Evolutionary conservation across 2,329 filamentous ascomycete species (phyloP).

Genomic region (Diaporthe sp.): DNA sequence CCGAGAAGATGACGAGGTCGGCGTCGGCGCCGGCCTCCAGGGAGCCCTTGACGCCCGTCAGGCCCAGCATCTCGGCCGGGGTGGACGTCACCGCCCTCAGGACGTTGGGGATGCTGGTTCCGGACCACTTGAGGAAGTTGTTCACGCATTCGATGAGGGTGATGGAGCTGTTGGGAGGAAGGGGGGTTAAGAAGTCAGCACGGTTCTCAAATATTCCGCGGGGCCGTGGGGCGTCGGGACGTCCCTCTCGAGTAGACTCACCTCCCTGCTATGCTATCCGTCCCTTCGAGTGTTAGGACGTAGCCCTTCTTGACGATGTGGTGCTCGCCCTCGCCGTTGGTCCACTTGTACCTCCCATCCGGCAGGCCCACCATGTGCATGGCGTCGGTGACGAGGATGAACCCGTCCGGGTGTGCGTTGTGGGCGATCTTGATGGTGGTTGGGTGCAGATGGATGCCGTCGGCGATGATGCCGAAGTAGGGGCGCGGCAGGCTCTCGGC

Average conservation of each 20-base stretch:
- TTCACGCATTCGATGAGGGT: conserved; percentile 86
- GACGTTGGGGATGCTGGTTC: conserved; percentile 76
- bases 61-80: conserved; percentile 81
- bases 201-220: background rate
- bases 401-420: conserved; percentile 85
- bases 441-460: conserved; percentile 91
- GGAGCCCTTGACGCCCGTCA: conserved; percentile 76
- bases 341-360: conserved; percentile 89
- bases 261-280: conserved; percentile 84
- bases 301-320: conserved; percentile 79
- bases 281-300: conserved; percentile 82
- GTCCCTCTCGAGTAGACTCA: conserved; percentile 53
- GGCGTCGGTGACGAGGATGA: conserved; percentile 92
- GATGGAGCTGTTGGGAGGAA: conserved; percentile 64
- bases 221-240: background rate
- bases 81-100: conserved; percentile 81
- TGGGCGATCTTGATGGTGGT: conserved; percentile 92
- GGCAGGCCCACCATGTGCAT: conserved; percentile 89
- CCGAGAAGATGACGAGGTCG: conserved; percentile 77
- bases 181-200: conserved; percentile 14
- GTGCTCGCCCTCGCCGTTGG: conserved; percentile 74
- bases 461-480: conserved; percentile 90
- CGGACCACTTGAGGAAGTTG: conserved; percentile 85
- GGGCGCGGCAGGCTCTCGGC: conserved; percentile 72
- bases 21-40: conserved; percentile 75